Conservation (phyloP, 495 filamentous ascomycete species). For the Cercophora newfieldiana region DNA sequence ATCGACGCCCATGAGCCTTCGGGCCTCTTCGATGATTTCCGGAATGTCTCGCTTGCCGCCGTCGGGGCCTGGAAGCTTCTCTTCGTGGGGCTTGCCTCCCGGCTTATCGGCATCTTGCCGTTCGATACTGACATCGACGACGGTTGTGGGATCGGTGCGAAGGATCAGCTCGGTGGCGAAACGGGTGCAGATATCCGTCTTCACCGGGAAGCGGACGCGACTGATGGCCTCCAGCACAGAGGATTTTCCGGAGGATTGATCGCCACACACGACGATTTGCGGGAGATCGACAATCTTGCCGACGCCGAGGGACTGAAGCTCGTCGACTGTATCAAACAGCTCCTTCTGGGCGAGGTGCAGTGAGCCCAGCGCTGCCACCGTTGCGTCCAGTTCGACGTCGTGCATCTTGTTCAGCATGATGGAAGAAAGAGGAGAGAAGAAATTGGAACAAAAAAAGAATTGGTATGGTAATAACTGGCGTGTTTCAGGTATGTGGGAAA, state of each 20-base stretch:
- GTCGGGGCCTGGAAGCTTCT: not conserved
- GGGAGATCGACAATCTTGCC: not conserved
- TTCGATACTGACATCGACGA: slow-evolving; percentile 40
- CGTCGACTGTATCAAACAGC: slow-evolving; percentile 1
- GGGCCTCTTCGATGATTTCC: slow-evolving; percentile 45
- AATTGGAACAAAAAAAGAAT: not conserved
- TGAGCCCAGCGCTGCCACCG: not conserved
- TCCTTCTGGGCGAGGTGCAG: slow-evolving; percentile 6
- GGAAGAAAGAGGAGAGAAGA: not conserved
- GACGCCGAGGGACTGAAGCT: slow-evolving; percentile 1
- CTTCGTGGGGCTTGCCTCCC: not conserved
- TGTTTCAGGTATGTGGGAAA: no score
- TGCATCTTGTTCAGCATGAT: not conserved
- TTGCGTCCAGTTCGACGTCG: not conserved
- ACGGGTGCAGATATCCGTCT: slow-evolving; percentile 52
- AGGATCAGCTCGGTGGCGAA: slow-evolving; percentile 60
- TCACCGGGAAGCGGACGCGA: slow-evolving; percentile 58
- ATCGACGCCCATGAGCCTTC: slow-evolving; percentile 39
- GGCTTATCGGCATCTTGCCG: not conserved
- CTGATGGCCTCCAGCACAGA: slow-evolving; percentile 70
- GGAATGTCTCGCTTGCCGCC: slow-evolving; percentile 31
- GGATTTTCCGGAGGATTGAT: slow-evolving; percentile 62
- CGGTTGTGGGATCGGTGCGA: slow-evolving; percentile 35
- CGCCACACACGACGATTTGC: slow-evolving; percentile 18
- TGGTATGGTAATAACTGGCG: no score